Base-by-base conservation (phyloP, 306 rosid genomes). In the Pyrus betulifolia region DNA sequence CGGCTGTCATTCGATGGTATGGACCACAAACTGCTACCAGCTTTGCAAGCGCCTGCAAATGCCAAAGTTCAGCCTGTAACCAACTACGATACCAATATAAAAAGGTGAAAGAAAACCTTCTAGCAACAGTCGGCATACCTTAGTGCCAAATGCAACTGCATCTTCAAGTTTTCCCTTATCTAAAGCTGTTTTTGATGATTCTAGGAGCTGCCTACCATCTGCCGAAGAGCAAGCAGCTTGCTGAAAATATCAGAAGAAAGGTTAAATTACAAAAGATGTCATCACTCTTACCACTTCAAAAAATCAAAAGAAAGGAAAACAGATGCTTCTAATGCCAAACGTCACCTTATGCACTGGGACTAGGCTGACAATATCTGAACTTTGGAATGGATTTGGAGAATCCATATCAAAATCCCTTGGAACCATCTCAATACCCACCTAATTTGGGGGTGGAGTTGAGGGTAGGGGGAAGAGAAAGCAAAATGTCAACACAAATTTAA, bases 221-320 rank as follows among this genome's bases (percentile, higher is more conserved):
- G 99, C 98, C 9, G 99, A 96, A 66, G 98, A 96, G 86, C 98
- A 96, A 71, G 98, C 97, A 71, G 98, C 99, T 92, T 96, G 99
- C 99, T 96, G 96, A 73, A 83, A 84, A 85, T 68, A 69, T 63
- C 72, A 58, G 62, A 78, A 79, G 72, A 58, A 63, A 54, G 70
- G 71, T 73, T 46, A 73, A 51, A 70, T 76, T 69, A 74, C 25
- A 52, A 81, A 74, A 75, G 62, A 79, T 70, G 83, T 70, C 49
- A 28, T 30, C 59, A 76, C 70, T 64, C 51, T 42, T 60, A 68
- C 51, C 68, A 59, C 54, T 75, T 46, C 76, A 52, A 69, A 71
- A 33, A 67, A 45, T 77, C 33, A 9, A 76, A 23, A 19, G 61
- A 55, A 5, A 25, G 9, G 45, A 79, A 65, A 69, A 58, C 67